phyloP scores from a whole-genome alignment of 495 filamentous ascomycete genomes.

The Clohesyomyces aquaticus region DNA sequence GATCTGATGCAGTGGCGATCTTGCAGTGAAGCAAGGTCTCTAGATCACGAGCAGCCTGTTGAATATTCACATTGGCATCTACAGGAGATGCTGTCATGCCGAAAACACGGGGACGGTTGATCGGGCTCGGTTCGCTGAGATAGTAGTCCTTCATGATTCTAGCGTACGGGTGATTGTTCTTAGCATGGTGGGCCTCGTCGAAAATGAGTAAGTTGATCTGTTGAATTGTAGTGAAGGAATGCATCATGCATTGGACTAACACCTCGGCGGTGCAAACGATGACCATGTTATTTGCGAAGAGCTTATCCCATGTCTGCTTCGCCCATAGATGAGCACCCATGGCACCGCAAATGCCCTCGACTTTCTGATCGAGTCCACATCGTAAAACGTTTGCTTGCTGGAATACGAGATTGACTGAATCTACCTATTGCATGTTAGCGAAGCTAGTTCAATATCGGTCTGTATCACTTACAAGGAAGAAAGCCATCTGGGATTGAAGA shows the following conservation, averaged over 20 bases:
- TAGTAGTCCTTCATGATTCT: conserved; percentile 90
- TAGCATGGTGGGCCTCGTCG: conserved; percentile 96
- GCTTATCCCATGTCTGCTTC: conserved; percentile 68
- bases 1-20: conserved; percentile 80
- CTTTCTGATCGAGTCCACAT: conserved; percentile 78
- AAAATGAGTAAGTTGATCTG: conserved; percentile 92
- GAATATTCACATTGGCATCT: conserved; percentile 74
- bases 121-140: conserved; percentile 48
- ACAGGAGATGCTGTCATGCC: conserved; percentile 98
- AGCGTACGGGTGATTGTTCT: conserved; percentile 92
- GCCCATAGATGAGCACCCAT: conserved; percentile 70
- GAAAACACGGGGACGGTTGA: conserved; percentile 75
- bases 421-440: conserved; percentile 57
- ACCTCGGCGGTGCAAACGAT: conserved; percentile 95
- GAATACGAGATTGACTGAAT: conserved; percentile 87
- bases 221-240: conserved; percentile 78
- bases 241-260: conserved; percentile 74
- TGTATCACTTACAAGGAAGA: conserved; percentile 70
- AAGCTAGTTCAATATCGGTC: neutral
- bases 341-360: conserved; percentile 77
- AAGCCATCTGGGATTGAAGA: conserved; percentile 66
- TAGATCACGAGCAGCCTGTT: conserved; percentile 67
- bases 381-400: conserved; percentile 86
- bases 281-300: conserved; percentile 74
- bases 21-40: conserved; percentile 76